These are phyloP conservation scores for Ettlia oleoabundans DNA, from an alignment of 139 green algal species.

Conservation along the genomic window DNA sequence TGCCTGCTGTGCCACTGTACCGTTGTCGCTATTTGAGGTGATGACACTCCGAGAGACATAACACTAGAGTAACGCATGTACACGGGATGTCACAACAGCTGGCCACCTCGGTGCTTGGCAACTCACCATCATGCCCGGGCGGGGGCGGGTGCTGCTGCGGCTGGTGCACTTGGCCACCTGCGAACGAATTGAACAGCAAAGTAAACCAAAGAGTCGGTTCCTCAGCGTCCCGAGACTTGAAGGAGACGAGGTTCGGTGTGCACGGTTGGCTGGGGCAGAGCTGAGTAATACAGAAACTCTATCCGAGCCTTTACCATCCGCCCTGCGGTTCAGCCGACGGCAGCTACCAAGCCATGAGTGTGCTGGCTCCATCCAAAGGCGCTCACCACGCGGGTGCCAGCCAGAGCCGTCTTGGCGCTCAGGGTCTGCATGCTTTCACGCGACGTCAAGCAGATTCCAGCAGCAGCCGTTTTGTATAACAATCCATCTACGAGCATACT, in stretches of 20 bases:
- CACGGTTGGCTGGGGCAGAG: no score
- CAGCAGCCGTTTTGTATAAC: no score
- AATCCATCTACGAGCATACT: no score
- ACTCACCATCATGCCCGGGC: slow-evolving; percentile 1
- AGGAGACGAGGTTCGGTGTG: not conserved
- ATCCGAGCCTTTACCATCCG: no score
- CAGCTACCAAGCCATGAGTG: not conserved
- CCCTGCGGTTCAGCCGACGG: not conserved
- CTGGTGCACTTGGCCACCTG: slow-evolving; percentile 24
- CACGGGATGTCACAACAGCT: not conserved
- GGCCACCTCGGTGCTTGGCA: not conserved
- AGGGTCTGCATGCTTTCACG: not conserved
- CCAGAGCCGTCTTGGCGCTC: not conserved
- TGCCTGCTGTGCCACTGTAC: no score
- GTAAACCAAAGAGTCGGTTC: not conserved
- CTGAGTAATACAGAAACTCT: no score
- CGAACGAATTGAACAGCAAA: no score
- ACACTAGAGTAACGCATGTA: not conserved
- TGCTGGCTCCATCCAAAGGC: not conserved
- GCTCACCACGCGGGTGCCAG: not conserved
- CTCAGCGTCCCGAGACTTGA: not conserved
- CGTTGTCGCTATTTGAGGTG: no score
- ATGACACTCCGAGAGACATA: no score
- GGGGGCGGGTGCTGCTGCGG: slow-evolving; percentile 11
- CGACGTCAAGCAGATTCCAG: no score